Conservation (phyloP, 2,329 filamentous ascomycete species). For the Leptodontidium sp. region DNA sequence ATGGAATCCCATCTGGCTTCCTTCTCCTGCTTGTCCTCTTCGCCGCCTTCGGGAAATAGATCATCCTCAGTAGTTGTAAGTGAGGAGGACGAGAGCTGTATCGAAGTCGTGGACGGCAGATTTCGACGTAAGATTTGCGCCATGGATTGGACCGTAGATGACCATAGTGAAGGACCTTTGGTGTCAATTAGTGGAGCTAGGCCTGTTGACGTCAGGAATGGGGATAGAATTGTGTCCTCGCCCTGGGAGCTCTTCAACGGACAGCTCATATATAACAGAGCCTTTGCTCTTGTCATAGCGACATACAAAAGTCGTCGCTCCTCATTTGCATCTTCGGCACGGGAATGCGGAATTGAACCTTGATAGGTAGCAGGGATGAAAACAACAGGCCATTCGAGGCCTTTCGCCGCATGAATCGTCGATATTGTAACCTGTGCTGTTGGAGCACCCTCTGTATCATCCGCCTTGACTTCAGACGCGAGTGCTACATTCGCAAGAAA, state of each 20-base stretch:
- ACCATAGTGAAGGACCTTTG: constrained; percentile 75
- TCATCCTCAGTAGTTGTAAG: constrained; percentile 72
- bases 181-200: constrained; percentile 62
- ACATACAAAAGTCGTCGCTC: constrained; percentile 92
- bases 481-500: constrained; percentile 92
- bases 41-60: constrained; percentile 70
- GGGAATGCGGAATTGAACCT: constrained; percentile 88
- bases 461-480: constrained; percentile 78
- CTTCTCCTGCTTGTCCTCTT: constrained; percentile 50
- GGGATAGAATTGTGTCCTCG: constrained; percentile 71
- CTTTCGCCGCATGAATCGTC: constrained; percentile 96
- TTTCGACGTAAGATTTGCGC: constrained; percentile 75
- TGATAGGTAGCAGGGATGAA: constrained; percentile 92
- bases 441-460: constrained; percentile 63
- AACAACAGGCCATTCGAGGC: constrained; percentile 94
- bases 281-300: constrained; percentile 93
- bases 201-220: constrained; percentile 69
- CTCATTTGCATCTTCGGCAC: constrained; percentile 86
- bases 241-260: constrained; percentile 72
- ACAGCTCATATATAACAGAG: constrained; percentile 84
- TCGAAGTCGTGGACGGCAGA: constrained; percentile 60
- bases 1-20: constrained; percentile 49
- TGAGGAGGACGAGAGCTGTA: constrained; percentile 52
- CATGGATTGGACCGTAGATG: constrained; percentile 68
- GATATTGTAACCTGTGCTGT: constrained; percentile 83